phyloP scores from a whole-genome alignment of 352 stramenopile species.

The Aphanomyces stellatus region DNA sequence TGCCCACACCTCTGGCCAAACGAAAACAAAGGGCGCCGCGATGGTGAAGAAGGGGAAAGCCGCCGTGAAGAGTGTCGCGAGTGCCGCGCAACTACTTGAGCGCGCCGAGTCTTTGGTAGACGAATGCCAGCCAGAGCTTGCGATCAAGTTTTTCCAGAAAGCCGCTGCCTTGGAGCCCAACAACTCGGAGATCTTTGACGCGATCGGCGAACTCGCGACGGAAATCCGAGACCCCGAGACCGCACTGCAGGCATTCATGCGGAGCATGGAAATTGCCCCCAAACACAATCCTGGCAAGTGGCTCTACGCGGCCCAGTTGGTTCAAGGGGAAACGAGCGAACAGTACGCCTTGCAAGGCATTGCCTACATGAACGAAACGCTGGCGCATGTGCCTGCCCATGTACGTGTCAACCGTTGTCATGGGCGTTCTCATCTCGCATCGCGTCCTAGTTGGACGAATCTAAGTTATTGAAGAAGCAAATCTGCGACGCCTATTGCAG shows the following conservation, averaged over 20 bases:
- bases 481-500: constrained; percentile 91
- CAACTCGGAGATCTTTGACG: constrained; percentile 65
- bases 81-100: constrained; percentile 60
- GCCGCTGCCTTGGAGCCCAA: constrained; percentile 55
- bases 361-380: constrained; percentile 46
- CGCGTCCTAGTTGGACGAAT: constrained; percentile 32
- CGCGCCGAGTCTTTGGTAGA: constrained; percentile 80
- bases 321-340: constrained; percentile 60
- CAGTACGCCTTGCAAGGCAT: constrained; percentile 64
- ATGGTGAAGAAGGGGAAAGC: constrained; percentile 14
- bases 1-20: background rate
- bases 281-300: constrained; percentile 73
- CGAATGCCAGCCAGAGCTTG: constrained; percentile 74
- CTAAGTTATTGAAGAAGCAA: constrained; percentile 77
- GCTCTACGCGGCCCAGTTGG: constrained; percentile 78
- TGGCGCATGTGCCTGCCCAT: constrained; percentile 21
- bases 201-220: constrained; percentile 69
- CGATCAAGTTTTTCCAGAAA: constrained; percentile 78
- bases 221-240: constrained; percentile 76
- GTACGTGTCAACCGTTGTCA: background rate
- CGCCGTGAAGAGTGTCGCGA: background rate
- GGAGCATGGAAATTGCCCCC: constrained; percentile 57
- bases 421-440: background rate
- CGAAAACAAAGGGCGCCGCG: background rate
- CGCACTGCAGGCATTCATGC: constrained; percentile 56